Conservation (phyloP, 768 basidiomycete species). For the Postia placenta region DNA sequence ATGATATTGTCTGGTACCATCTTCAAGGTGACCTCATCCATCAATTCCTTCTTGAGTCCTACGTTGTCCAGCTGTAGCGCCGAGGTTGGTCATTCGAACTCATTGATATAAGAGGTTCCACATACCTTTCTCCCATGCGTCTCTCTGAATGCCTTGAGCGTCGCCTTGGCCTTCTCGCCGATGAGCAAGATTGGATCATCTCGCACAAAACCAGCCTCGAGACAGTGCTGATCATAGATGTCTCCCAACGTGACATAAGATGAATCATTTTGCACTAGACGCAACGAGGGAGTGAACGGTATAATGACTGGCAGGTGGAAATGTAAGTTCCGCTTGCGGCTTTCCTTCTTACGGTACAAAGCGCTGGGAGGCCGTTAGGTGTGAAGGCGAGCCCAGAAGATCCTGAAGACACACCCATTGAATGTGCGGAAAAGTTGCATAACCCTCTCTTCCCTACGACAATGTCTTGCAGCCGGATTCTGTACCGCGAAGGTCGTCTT, state of each 20-base stretch:
- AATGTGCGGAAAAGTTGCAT: constrained; percentile 92
- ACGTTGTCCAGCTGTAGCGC: too few species aligned
- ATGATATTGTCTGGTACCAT: constrained; percentile 88
- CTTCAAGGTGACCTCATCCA: constrained; percentile 84
- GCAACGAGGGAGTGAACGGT: constrained; percentile 75
- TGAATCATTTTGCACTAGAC: constrained; percentile 85
- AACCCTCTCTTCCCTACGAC: constrained; percentile 87
- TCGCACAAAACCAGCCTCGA: constrained; percentile 62
- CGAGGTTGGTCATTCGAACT: too few species aligned
- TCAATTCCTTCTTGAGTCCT: constrained; percentile 73
- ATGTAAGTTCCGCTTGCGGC: constrained; percentile 80
- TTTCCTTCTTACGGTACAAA: constrained; percentile 84
- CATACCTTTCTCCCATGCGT: constrained; percentile 16
- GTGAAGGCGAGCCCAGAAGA: not conserved
- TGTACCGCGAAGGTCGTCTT: constrained; percentile 88
- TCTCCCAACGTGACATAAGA: constrained; percentile 91
- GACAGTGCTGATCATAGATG: constrained; percentile 88
- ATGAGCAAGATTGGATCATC: constrained; percentile 87
- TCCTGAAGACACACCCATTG: constrained; percentile 60
- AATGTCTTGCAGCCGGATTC: constrained; percentile 76
- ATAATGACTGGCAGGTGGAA: constrained; percentile 91
- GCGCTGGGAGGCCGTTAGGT: constrained; percentile 42
- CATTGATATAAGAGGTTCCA: not conserved
- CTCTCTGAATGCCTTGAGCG: constrained; percentile 54
- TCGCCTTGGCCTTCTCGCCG: constrained; percentile 77